Conservation (phyloP, 768 basidiomycete species). For the Leccinum longicurvipes region DNA sequence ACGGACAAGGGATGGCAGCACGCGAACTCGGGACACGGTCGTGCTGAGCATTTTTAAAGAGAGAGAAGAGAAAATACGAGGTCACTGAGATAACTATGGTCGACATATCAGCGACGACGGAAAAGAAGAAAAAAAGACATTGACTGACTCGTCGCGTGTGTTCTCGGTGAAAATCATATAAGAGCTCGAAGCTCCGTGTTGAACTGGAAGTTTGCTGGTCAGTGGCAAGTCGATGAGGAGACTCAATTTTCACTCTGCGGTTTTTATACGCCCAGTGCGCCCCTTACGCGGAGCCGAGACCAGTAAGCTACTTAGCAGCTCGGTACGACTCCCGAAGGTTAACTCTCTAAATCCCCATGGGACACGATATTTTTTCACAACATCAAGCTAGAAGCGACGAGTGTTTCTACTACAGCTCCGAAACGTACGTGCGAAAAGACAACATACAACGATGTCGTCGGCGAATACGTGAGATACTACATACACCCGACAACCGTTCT, state of each 20-base stretch:
- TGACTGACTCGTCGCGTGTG: slow-evolving; percentile 34
- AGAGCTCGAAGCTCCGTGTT: slow-evolving; percentile 17
- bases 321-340: not conserved
- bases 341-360: not conserved
- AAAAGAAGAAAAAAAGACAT: not conserved
- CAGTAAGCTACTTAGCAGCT: not conserved
- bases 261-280: not conserved
- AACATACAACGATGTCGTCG: slow-evolving; percentile 6
- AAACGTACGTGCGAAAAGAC: no score
- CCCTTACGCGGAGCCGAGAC: not conserved
- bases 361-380: no score
- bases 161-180: slow-evolving; percentile 33
- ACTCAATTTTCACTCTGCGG: not conserved
- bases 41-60: slow-evolving; percentile 21
- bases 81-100: slow-evolving; percentile 29
- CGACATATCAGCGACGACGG: slow-evolving; percentile 1
- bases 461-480: slow-evolving; percentile 18
- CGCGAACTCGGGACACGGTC: slow-evolving; percentile 10
- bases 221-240: not conserved
- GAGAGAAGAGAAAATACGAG: slow-evolving; percentile 27
- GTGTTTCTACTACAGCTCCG: slow-evolving; percentile 16
- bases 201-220: not conserved
- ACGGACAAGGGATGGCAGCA: slow-evolving; percentile 15
- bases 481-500: slow-evolving; percentile 18
- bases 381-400: not conserved